These are phyloP conservation scores for Backusella mclennaniae DNA, from an alignment of 192 early-diverging fungal species.

Conservation along the genomic window DNA sequence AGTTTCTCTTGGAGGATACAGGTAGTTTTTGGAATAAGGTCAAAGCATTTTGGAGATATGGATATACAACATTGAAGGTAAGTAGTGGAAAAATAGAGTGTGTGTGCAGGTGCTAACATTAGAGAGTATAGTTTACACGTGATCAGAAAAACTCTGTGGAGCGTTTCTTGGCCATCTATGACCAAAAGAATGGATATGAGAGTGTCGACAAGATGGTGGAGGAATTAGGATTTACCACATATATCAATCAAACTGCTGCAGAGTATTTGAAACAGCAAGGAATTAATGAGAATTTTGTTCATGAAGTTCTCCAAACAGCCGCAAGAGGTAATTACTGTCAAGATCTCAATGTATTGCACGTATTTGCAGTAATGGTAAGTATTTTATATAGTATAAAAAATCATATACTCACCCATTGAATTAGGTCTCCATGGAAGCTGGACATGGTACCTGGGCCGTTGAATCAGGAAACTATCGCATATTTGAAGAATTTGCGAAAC, in stretches of 20 bases:
- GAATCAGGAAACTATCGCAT: conserved; percentile 59
- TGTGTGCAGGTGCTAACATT: neutral
- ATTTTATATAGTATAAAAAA: neutral
- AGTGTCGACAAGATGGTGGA: conserved; percentile 28
- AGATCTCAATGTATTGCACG: conserved; percentile 55
- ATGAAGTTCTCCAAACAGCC: conserved; percentile 56
- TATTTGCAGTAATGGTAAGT: conserved; percentile 49
- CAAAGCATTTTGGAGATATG: conserved; percentile 45
- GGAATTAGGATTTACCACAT: conserved; percentile 26
- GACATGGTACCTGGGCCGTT: conserved; percentile 43
- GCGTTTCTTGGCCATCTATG: conserved; percentile 38
- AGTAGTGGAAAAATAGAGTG: neutral
- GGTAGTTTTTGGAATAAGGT: conserved; percentile 39
- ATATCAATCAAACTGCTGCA: conserved; percentile 30
- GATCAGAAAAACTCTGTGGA: conserved; percentile 10
- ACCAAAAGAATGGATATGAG: conserved; percentile 4
- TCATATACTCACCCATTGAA: too few species aligned
- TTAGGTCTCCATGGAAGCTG: conserved; percentile 47
- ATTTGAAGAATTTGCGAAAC: conserved; percentile 54
- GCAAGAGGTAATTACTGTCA: conserved; percentile 67
- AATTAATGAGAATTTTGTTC: conserved; percentile 36
- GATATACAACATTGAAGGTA: conserved; percentile 47
- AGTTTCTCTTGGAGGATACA: conserved; percentile 54
- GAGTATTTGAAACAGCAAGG: conserved; percentile 38
- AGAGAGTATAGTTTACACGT: neutral